phyloP scores from a whole-genome alignment of 495 filamentous ascomycete species.

The Lentithecium fluviatile region DNA sequence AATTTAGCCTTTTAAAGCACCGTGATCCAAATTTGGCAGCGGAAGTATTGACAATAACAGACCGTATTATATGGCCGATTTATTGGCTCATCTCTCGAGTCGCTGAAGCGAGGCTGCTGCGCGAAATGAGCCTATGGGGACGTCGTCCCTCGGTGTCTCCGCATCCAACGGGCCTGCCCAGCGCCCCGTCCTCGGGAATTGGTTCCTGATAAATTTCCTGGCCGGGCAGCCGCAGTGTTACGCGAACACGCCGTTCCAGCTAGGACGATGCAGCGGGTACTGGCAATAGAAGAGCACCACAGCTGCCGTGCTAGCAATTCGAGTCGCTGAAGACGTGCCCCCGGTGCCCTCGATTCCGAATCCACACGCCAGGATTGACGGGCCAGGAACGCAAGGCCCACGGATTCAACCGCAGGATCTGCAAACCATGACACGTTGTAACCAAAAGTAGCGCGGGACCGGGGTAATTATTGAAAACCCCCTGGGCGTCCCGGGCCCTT shows the following conservation, averaged over 20 bases:
- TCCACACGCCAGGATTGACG: constrained; percentile 21
- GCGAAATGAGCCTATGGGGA: constrained; percentile 34
- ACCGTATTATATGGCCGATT: constrained; percentile 31
- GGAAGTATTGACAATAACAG: constrained; percentile 39
- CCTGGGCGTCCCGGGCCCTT: constrained; percentile 17
- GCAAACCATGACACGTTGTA: constrained; percentile 33
- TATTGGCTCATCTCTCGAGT: constrained; percentile 35
- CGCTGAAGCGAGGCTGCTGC: constrained; percentile 25
- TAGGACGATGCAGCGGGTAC: not conserved
- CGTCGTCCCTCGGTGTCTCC: constrained; percentile 12
- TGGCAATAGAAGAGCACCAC: not conserved
- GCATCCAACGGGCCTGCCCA: constrained; percentile 20
- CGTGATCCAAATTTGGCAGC: constrained; percentile 32
- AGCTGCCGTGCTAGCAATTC: not conserved
- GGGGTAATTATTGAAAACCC: constrained; percentile 15
- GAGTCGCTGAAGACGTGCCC: not conserved
- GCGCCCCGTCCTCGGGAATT: constrained; percentile 33
- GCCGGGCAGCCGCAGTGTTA: not conserved
- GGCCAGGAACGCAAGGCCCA: constrained; percentile 1
- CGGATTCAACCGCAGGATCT: constrained; percentile 35
- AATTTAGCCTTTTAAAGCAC: constrained; percentile 35
- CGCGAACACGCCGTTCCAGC: not conserved
- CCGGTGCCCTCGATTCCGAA: constrained; percentile 4
- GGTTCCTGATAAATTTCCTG: constrained; percentile 5
- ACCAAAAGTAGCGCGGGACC: constrained; percentile 21